Percentiles rank a stretch among this genome's conserved stretches.
Evolutionary conservation across 192 early-diverging fungal species (phyloP).

Genomic region (Gigaspora rosea): DNA sequence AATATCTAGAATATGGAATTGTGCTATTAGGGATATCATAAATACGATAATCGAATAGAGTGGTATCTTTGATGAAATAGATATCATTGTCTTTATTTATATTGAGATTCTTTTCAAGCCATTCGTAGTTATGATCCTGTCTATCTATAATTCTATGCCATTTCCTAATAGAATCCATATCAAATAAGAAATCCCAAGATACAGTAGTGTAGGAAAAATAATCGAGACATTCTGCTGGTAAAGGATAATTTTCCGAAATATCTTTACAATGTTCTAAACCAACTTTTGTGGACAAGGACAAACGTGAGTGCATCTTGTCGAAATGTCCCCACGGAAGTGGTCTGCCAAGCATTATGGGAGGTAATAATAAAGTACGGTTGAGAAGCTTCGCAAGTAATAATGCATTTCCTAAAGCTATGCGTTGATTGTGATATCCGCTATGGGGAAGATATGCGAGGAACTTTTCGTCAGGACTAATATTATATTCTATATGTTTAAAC

Average conservation of each 20-base stretch:
- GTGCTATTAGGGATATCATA: conserved; percentile 50
- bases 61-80: conserved; percentile 46
- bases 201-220: conserved; percentile 56
- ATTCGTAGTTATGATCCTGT: conserved; percentile 51
- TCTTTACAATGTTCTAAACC: conserved; percentile 53
- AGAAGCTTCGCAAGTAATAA: conserved; percentile 55
- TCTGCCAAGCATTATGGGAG: conserved; percentile 52
- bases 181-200: conserved; percentile 59
- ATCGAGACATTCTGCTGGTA: conserved; percentile 58
- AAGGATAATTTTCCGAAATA: conserved; percentile 41
- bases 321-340: conserved; percentile 55
- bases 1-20: conserved; percentile 18
- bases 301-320: conserved; percentile 50
- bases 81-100: conserved; percentile 47
- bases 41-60: conserved; percentile 58
- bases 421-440: conserved; percentile 59
- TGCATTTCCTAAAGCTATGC: conserved; percentile 57
- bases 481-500: not conserved
- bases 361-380: conserved; percentile 55
- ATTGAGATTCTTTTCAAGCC: conserved; percentile 48
- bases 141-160: conserved; percentile 44
- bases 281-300: conserved; percentile 54
- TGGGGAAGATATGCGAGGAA: conserved; percentile 59
- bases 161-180: conserved; percentile 44
- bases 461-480: conserved; percentile 40